Evolutionary conservation across 768 basidiomycete genomes (phyloP).

Genomic region (Boletellus ananas): DNA sequence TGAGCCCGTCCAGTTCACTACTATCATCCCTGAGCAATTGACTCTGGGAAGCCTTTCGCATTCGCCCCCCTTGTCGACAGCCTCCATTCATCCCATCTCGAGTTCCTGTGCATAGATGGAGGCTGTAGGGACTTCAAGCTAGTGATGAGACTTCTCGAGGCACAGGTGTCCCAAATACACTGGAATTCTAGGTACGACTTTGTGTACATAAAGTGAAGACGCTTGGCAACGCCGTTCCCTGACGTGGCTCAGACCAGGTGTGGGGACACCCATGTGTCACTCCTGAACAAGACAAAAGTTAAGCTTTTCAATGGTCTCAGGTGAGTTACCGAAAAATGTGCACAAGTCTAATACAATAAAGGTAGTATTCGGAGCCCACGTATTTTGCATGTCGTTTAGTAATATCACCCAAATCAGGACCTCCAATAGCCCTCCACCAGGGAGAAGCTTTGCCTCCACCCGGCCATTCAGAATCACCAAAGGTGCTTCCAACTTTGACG

Average conservation of each 20-base stretch:
- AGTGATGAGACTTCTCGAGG: too few relatives aligned
- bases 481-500: not conserved
- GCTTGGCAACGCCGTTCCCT: not conserved
- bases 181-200: not conserved
- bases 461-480: not conserved
- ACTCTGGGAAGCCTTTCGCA: not conserved
- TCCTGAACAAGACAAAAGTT: not conserved
- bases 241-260: not conserved
- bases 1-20: slow-evolving; percentile 13
- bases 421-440: not conserved
- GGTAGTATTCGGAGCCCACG: not conserved
- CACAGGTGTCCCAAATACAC: not conserved
- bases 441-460: too few relatives aligned
- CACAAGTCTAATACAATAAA: not conserved
- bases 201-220: not conserved
- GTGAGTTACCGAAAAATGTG: not conserved
- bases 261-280: not conserved
- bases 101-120: not conserved
- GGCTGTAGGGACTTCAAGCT: not conserved
- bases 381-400: not conserved
- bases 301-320: not conserved
- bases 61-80: not conserved
- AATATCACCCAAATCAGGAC: not conserved
- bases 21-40: slow-evolving; percentile 4
- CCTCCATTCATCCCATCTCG: not conserved